Conservation (phyloP, 345 rosid genomes). For the Lepidium didymum region DNA sequence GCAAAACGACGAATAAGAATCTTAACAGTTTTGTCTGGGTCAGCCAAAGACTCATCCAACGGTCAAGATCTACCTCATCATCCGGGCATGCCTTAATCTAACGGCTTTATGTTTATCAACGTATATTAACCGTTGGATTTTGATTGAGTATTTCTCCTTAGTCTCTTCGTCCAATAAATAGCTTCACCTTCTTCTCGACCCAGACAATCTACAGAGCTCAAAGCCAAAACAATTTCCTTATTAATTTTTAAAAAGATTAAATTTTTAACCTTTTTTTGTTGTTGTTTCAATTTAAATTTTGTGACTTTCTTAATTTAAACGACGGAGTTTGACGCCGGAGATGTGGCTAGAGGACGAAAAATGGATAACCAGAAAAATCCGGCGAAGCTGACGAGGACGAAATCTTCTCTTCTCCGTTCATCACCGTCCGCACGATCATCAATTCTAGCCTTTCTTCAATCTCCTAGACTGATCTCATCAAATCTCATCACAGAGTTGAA, state of each 20-base stretch:
- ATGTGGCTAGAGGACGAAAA: constrained; percentile 40
- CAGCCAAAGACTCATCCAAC: constrained; percentile 49
- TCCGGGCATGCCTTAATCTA: neutral
- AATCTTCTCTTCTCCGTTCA: constrained; percentile 70
- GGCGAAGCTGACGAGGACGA: constrained; percentile 55
- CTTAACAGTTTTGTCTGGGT: constrained; percentile 5
- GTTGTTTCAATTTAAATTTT: neutral
- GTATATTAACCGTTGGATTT: constrained; percentile 11
- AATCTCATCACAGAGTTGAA: neutral
- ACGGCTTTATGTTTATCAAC: neutral
- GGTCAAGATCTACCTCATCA: constrained; percentile 7
- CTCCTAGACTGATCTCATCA: constrained; percentile 41
- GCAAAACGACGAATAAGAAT: constrained; percentile 5
- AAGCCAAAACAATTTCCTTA: neutral
- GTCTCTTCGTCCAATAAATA: constrained; percentile 28
- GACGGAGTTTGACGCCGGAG: constrained; percentile 6
- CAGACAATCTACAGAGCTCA: neutral
- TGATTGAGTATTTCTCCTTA: constrained; percentile 31
- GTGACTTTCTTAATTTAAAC: neutral
- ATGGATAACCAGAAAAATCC: constrained; percentile 56
- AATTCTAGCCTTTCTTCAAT: constrained; percentile 58
- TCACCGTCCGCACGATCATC: constrained; percentile 70
- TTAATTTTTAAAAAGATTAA: neutral
- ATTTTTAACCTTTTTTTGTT: neutral
- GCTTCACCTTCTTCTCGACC: constrained; percentile 23